These are phyloP conservation scores for Kodamaea hsintzibuensis DNA, from an alignment of 805 yeast genomes.

Conservation along the genomic window DNA sequence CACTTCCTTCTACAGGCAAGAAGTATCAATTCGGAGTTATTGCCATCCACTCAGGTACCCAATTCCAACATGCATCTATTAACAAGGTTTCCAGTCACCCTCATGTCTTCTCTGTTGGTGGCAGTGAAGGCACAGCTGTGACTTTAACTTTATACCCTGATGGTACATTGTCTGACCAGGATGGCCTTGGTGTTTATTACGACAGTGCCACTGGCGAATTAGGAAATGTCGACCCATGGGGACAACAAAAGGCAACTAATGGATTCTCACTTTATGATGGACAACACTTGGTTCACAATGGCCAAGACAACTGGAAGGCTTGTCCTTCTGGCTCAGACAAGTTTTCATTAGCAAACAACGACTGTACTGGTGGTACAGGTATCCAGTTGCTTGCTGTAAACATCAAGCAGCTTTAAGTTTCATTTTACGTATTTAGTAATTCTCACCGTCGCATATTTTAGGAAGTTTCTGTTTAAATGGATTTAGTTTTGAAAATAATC, in stretches of 20 bases:
- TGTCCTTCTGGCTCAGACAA: conserved; percentile 32
- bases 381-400: conserved; percentile 25
- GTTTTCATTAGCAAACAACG: conserved; percentile 26
- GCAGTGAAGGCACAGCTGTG: conserved; percentile 27
- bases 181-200: conserved; percentile 29
- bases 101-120: conserved; percentile 37
- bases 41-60: conserved; percentile 26
- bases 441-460: background rate
- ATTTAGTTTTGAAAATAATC: too few species aligned
- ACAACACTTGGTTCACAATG: conserved; percentile 32
- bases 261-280: conserved; percentile 43
- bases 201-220: conserved; percentile 33
- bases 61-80: conserved; percentile 26
- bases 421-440: background rate
- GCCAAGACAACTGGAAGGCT: conserved; percentile 38
- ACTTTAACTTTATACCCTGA: conserved; percentile 25
- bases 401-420: conserved; percentile 7
- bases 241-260: conserved; percentile 31
- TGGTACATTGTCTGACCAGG: conserved; percentile 31
- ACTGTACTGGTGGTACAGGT: conserved; percentile 30
- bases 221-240: conserved; percentile 35
- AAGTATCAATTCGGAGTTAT: conserved; percentile 19
- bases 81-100: conserved; percentile 31
- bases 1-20: conserved; percentile 5
- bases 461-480: background rate